Evolutionary conservation across 371 early-diverging fungal genomes (phyloP), one percentile per base, ranked within the genome.

Genomic region (Thermomucor indicae-seudaticae): DNA sequence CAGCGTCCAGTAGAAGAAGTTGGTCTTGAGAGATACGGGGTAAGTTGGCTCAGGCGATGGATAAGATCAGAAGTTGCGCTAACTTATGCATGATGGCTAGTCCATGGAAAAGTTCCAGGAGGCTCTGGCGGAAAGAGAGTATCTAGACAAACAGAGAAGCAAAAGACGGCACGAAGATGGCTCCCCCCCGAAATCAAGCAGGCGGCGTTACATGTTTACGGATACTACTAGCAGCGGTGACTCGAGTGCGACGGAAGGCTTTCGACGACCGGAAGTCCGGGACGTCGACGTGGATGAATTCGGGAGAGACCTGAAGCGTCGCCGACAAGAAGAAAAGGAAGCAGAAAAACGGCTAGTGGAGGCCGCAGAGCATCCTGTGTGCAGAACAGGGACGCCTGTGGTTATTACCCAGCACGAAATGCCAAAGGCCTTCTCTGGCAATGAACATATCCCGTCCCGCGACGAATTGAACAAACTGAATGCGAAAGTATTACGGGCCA

Each of bases 381-480:
- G 24, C 47, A 6, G 23, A 40, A 3, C 61, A 55, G 16, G 31
- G 47, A 38, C 39, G 11, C 53, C 62, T n/a, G 39, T 56, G 20
- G 54, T 59, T 19, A 59, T 59, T 30, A 60, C 70, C 22, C 60
- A 56, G 10, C 59, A 69, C 32, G 50, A 59, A 29, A 31, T 43
- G 16, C 47, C 64, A 47, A 27, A 39, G 14, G 39, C 59, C 12
- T 53, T 61, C 34, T 45, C 55, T 14, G n/a, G 51, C 20, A 39
- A 45, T 0, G 52, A 51, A 11, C 57, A 64, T 12, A 34, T 55
- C 16, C 43, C 86, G 32, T 68, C 86, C 0, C 72, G 67, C 17
- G 85, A 84, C 37, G 84, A 95, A 50, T 67, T 96, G 23, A 96
- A 96, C 79, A 90, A 84, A 53, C 64, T 96, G 43, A 81, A 88